Conservation (phyloP, 2,329 filamentous ascomycete genomes). For the Arachnopeziza araneosa region DNA sequence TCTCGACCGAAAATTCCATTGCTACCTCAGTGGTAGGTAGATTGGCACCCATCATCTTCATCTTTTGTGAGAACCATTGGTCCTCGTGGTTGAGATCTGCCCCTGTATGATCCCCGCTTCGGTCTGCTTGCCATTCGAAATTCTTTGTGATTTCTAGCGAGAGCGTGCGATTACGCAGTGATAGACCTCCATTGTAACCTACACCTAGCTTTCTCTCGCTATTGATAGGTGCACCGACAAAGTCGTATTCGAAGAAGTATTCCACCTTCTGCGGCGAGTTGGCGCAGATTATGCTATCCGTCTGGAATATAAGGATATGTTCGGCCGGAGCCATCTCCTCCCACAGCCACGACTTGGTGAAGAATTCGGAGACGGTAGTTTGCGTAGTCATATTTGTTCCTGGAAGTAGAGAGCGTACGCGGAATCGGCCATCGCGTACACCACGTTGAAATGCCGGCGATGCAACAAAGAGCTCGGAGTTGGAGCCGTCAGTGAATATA, state of each 20-base stretch:
- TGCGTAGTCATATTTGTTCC: conserved; percentile 27
- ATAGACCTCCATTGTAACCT: neutral
- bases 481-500: conserved; percentile 31
- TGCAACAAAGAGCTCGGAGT: neutral
- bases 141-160: neutral
- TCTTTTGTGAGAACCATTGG: conserved; percentile 22
- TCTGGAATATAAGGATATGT: conserved; percentile 49
- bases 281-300: conserved; percentile 49
- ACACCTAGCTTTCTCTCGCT: neutral
- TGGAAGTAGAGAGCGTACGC: conserved; percentile 33
- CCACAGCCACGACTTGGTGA: conserved; percentile 47
- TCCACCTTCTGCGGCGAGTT: conserved; percentile 31
- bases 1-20: conserved; percentile 17
- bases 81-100: conserved; percentile 10
- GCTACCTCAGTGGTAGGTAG: conserved; percentile 22
- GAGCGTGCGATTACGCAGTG: neutral
- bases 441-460: conserved; percentile 30
- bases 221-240: conserved; percentile 16
- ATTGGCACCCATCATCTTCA: conserved; percentile 17
- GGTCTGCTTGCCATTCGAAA: neutral
- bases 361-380: conserved; percentile 29
- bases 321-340: conserved; percentile 43
- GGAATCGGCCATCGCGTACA: conserved; percentile 26
- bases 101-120: neutral
- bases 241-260: conserved; percentile 26